These are phyloP conservation scores for Xenosphaeropsis pyriputrescens DNA, from an alignment of 2,329 filamentous ascomycete species.

Conservation along the genomic window DNA sequence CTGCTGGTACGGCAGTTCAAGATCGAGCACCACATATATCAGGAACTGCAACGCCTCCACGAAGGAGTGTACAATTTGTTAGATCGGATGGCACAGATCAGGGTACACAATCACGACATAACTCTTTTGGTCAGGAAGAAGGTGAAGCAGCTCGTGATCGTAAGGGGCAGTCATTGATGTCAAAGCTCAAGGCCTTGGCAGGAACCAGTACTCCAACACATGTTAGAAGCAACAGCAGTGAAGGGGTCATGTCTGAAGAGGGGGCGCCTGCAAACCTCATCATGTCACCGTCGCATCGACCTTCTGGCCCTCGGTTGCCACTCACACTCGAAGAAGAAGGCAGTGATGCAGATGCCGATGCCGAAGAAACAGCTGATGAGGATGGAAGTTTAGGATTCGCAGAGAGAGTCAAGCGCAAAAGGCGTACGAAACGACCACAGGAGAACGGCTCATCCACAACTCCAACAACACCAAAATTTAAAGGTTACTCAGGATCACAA, in stretches of 20 bases:
- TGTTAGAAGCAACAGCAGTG: slow-evolving; percentile 24
- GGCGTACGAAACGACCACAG: slow-evolving; percentile 42
- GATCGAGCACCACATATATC: slow-evolving; percentile 3
- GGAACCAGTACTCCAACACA: slow-evolving; percentile 30
- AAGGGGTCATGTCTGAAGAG: slow-evolving; percentile 17
- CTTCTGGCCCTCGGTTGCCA: slow-evolving; percentile 33
- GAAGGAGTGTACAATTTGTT: slow-evolving; percentile 66
- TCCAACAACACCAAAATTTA: slow-evolving; percentile 45
- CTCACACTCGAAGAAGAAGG: slow-evolving; percentile 40
- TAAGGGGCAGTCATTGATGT: slow-evolving; percentile 56
- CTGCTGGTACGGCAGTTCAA: background rate
- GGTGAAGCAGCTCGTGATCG: slow-evolving; percentile 44
- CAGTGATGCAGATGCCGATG: slow-evolving; percentile 64
- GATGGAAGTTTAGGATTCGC: slow-evolving; percentile 27
- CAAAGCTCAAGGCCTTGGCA: slow-evolving; percentile 63
- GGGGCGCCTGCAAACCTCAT: slow-evolving; percentile 5
- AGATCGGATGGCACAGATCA: slow-evolving; percentile 33
- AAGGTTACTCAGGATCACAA: slow-evolving; percentile 3
- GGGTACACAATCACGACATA: slow-evolving; percentile 39
- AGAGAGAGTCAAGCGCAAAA: slow-evolving; percentile 44
- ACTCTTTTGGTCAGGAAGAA: slow-evolving; percentile 44
- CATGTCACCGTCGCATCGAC: slow-evolving; percentile 30
- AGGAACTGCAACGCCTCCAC: slow-evolving; percentile 19
- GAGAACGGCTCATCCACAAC: slow-evolving; percentile 39
- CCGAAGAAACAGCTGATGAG: slow-evolving; percentile 78